Conservation (phyloP, 2,329 filamentous ascomycete genomes). For the Aureobasidium sp. region DNA sequence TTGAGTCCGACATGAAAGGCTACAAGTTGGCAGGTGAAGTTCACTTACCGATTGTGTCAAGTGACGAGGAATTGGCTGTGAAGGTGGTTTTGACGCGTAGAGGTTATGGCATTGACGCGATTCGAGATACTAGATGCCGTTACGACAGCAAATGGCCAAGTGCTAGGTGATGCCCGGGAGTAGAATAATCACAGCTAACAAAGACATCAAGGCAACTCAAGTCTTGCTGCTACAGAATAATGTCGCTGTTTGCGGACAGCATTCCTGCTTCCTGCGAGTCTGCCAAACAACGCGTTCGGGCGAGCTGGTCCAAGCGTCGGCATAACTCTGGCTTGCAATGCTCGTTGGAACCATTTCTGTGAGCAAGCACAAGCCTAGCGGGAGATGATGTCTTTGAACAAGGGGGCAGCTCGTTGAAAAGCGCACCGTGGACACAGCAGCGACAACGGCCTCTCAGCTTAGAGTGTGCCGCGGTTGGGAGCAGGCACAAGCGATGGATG, state of each 20-base stretch:
- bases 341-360: not conserved
- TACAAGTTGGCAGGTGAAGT: not conserved
- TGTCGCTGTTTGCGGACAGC: constrained; percentile 5
- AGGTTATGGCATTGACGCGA: not conserved
- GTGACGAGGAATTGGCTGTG: not conserved
- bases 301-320: not conserved
- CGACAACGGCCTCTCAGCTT: not conserved
- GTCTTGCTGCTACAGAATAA: not conserved
- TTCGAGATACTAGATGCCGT: not conserved
- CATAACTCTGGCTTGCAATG: constrained; percentile 8
- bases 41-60: not conserved
- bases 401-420: not conserved
- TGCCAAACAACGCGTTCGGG: constrained; percentile 10
- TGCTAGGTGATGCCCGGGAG: not conserved
- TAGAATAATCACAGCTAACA: not conserved
- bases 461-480: not conserved
- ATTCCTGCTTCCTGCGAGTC: not conserved
- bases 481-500: constrained; percentile 6
- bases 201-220: not conserved
- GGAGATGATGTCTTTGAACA: not conserved
- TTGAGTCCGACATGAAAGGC: not conserved
- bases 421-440: not conserved
- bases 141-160: not conserved
- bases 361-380: not conserved
- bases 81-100: not conserved